Conservation (phyloP, 2,329 filamentous ascomycete species). For the Trichoderma atrobrunneum region DNA sequence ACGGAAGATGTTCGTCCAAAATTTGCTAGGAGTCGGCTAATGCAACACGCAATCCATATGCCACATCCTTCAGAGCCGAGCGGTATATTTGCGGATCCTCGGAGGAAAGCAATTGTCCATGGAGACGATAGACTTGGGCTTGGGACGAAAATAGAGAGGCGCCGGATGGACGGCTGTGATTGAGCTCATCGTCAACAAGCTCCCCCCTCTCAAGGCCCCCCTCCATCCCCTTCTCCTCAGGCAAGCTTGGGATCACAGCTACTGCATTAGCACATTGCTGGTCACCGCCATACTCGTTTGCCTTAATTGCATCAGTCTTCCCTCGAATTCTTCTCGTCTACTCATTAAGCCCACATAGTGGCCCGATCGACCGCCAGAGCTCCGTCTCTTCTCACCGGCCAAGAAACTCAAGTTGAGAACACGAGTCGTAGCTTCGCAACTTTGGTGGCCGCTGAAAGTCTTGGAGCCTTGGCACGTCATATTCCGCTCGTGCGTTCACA, state of each 20-base stretch:
- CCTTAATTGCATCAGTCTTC: background rate
- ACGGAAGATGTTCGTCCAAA: background rate
- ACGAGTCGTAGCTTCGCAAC: background rate
- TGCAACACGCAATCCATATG: background rate
- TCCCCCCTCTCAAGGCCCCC: background rate
- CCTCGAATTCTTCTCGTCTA: background rate
- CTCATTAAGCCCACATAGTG: background rate
- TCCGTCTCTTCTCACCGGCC: background rate
- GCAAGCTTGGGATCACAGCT: background rate
- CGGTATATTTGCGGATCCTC: background rate
- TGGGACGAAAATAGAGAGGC: background rate
- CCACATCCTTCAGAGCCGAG: background rate
- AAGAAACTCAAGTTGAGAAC: background rate
- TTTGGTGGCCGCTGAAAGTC: background rate
- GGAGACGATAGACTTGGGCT: background rate
- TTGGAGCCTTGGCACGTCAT: background rate
- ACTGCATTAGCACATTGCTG: background rate
- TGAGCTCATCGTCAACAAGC: background rate
- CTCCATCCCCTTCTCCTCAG: background rate
- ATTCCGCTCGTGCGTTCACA: background rate
- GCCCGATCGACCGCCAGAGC: background rate
- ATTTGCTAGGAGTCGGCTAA: slow-evolving; percentile 4
- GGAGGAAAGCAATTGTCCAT: slow-evolving; percentile 1
- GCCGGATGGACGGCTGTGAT: background rate
- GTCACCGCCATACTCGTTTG: background rate